Percentiles rank a stretch among this genome's conserved stretches.
Conservation (phyloP, 108 stramenopile genomes). For the Cyclotella distinguenda region DNA sequence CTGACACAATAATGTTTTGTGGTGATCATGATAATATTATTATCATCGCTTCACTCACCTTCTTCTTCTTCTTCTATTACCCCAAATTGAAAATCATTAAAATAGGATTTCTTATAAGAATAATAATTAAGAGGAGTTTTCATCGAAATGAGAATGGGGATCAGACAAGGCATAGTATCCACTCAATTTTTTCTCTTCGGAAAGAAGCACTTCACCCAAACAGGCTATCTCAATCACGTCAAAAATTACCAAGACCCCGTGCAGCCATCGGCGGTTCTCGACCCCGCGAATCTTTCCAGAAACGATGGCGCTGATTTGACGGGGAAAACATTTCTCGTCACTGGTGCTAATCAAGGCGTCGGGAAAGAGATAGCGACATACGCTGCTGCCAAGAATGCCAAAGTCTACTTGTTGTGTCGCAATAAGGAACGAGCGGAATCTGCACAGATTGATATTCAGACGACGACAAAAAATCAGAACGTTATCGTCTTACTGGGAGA, state of each 20-base stretch:
- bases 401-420: conserved; percentile 90
- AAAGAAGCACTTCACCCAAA: conserved; percentile 74
- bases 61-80: no score
- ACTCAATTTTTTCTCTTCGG: conserved; percentile 80
- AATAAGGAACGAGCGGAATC: conserved; percentile 77
- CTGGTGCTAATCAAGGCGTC: conserved; percentile 88
- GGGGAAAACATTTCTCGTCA: conserved; percentile 76
- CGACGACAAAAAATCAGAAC: conserved; percentile 56
- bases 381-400: conserved; percentile 81
- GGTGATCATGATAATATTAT: no score
- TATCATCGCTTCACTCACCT: no score
- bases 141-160: conserved; percentile 24
- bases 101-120: no score
- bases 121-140: not conserved
- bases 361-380: conserved; percentile 86
- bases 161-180: conserved; percentile 46
- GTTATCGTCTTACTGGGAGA: conserved; percentile 66
- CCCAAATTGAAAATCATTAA: no score
- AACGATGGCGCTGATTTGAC: conserved; percentile 70
- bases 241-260: conserved; percentile 65
- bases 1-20: no score
- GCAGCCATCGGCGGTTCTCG: conserved; percentile 53
- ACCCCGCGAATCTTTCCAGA: conserved; percentile 18
- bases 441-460: conserved; percentile 72
- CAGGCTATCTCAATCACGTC: conserved; percentile 70